Percentiles rank a stretch among this genome's conserved stretches.
These are phyloP conservation scores for Penicillium janthinellum DNA, from an alignment of 2,329 filamentous ascomycete genomes.

Conservation along the genomic window DNA sequence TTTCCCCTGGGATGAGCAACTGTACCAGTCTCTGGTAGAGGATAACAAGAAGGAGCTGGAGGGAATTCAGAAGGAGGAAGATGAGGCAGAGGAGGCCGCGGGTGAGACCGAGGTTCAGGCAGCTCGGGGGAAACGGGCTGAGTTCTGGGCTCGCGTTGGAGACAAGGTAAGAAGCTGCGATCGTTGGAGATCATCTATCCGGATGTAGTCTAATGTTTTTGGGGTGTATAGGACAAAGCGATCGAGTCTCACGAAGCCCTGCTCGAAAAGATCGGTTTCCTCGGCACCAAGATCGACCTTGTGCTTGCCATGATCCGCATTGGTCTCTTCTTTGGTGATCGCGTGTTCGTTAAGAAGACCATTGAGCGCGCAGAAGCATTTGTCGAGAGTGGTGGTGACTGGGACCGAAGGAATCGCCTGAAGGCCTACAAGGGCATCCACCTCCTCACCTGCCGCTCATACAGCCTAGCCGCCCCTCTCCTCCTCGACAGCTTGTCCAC, in stretches of 20 bases:
- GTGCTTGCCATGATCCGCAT: conserved; percentile 95
- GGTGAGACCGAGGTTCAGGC: conserved; percentile 94
- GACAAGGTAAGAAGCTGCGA: conserved; percentile 72
- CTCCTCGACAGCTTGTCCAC: conserved; percentile 96
- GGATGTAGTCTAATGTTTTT: conserved; percentile 2
- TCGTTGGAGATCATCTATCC: background rate
- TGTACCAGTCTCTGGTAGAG: conserved; percentile 76
- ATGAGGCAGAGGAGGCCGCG: conserved; percentile 92
- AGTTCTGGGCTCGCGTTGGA: conserved; percentile 92
- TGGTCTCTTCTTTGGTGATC: conserved; percentile 94
- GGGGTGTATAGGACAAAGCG: conserved; percentile 74
- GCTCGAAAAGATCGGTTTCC: conserved; percentile 94
- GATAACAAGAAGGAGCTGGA: conserved; percentile 79
- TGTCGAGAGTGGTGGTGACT: conserved; percentile 94
- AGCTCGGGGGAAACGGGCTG: conserved; percentile 89
- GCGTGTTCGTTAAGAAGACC: conserved; percentile 87
- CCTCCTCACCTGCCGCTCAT: conserved; percentile 86
- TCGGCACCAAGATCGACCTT: conserved; percentile 96
- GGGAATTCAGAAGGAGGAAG: conserved; percentile 79
- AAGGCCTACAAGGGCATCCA: conserved; percentile 98
- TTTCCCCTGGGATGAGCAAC: conserved; percentile 85
- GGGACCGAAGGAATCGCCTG: conserved; percentile 95
- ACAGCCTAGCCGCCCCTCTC: conserved; percentile 84
- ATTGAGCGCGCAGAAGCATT: conserved; percentile 86
- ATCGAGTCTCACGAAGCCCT: conserved; percentile 89